A percentile compares a stretch with the other conserved stretches of the same genome.
phyloP scores from a whole-genome alignment of 306 rosid genomes.

The Inga oerstediana region DNA sequence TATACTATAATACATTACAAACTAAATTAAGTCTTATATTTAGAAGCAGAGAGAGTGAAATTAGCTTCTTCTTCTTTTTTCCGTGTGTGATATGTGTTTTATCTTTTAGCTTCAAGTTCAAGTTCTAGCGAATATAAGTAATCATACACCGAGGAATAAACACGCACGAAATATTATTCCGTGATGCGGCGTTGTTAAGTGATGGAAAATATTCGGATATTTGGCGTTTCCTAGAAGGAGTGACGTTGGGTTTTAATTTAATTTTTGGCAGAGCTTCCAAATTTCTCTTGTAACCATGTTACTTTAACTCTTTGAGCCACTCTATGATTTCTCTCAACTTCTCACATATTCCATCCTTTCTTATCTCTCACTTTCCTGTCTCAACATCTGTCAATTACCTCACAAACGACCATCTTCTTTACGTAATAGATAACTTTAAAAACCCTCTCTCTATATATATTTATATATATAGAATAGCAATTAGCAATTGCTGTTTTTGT shows the following conservation, averaged over 20 bases:
- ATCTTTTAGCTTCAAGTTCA: not conserved
- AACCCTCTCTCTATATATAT: not conserved
- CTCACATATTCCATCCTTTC: not conserved
- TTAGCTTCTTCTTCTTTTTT: too few relatives aligned
- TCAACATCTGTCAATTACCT: slow-evolving; percentile 27
- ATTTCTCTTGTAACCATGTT: slow-evolving; percentile 30
- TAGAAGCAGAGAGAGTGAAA: too few relatives aligned
- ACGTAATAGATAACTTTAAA: not conserved
- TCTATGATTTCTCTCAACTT: not conserved
- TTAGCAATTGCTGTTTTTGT: not conserved
- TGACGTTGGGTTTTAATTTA: not conserved
- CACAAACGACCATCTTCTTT: slow-evolving; percentile 19
- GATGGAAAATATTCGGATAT: not conserved
- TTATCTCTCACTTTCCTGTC: slow-evolving; percentile 27
- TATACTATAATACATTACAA: too few relatives aligned
- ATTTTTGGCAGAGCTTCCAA: not conserved
- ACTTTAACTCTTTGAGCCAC: slow-evolving; percentile 1
- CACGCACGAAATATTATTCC: not conserved
- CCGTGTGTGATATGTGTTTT: not conserved
- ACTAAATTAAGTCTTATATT: too few relatives aligned
- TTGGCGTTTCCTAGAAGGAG: not conserved
- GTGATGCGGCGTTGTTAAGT: not conserved
- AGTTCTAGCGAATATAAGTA: not conserved
- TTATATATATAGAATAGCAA: not conserved
- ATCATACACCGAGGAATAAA: not conserved